These are phyloP conservation scores for Corynespora cassiicola DNA, from an alignment of 2,329 filamentous ascomycete genomes.

Conservation along the genomic window DNA sequence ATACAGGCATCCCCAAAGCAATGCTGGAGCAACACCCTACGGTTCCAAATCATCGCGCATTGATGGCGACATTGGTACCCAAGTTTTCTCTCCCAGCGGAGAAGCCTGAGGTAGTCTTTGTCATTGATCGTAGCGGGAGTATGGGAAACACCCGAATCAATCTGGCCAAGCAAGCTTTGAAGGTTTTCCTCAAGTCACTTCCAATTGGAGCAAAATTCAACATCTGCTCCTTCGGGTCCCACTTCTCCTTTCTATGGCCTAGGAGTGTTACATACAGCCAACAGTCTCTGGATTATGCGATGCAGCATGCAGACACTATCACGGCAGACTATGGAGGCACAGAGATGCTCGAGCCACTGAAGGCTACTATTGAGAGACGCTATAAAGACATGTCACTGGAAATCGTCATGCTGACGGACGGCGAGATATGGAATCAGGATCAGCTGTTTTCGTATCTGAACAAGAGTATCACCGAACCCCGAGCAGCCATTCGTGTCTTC, in stretches of 20 bases:
- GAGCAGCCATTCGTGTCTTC: slow-evolving; percentile 61
- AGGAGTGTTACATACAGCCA: slow-evolving; percentile 56
- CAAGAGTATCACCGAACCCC: slow-evolving; percentile 46
- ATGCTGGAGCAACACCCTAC: slow-evolving; percentile 71
- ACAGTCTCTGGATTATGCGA: slow-evolving; percentile 52
- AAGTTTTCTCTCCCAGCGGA: slow-evolving; percentile 67
- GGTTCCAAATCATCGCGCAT: slow-evolving; percentile 65
- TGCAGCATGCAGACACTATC: slow-evolving; percentile 52
- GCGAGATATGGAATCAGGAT: slow-evolving; percentile 59
- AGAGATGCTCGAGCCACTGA: slow-evolving; percentile 57
- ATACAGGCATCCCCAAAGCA: slow-evolving; percentile 66
- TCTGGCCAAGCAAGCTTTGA: slow-evolving; percentile 62
- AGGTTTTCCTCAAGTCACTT: slow-evolving; percentile 70
- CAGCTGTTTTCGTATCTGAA: slow-evolving; percentile 58
- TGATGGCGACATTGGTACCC: slow-evolving; percentile 76
- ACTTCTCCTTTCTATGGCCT: slow-evolving; percentile 55
- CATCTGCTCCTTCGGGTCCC: slow-evolving; percentile 70
- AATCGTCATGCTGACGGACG: slow-evolving; percentile 64
- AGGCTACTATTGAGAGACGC: slow-evolving; percentile 55
- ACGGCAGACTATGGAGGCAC: slow-evolving; percentile 60
- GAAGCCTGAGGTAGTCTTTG: slow-evolving; percentile 71
- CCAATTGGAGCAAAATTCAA: slow-evolving; percentile 72
- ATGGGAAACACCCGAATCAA: slow-evolving; percentile 62
- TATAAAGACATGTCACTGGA: slow-evolving; percentile 57
- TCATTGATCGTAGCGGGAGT: slow-evolving; percentile 75